Evolutionary conservation across 257 asterid genomes (phyloP), one percentile per base, ranked within the genome.

Genomic region (Fraxinus anomala): DNA sequence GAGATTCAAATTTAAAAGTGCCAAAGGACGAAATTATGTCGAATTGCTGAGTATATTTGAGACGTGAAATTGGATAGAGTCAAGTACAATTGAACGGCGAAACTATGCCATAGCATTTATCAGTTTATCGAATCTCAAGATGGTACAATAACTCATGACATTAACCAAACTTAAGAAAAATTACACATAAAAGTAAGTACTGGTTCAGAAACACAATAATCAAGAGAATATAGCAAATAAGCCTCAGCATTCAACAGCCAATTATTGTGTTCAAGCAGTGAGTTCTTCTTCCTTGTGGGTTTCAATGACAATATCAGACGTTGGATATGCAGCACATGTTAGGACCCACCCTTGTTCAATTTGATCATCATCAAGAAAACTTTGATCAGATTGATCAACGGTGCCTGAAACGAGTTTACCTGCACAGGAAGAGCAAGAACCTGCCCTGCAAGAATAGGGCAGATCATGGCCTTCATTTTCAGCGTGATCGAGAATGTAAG

Each of bases 391-490:
- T 85, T 94, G 98, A 82, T 94, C 98, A 0, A 94, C 91, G 42
- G 0, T 14, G 9, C 98, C 97, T 33, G 70, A 21, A 5, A 85
- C 11, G 2, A 94, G 68, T 75, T 91, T 91, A 0, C 96, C 97
- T 51, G 92, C 94, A 83, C 97, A 94, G 13, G 94, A 85, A 72
- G 97, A 94, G 88, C 98, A 94, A 0, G 98, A 87, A 0, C 97
- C 97, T 6, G 97, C 92, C 69, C 98, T 89, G 93, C 98, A 94
- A 0, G 97, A 92, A 89, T 82, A 92, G 0, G 98, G 97, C 47
- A 91, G 82, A 0, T 92, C 98, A 4, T 78, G 3, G 0, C 94
- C 98, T 2, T 1, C 3, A 21, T 94, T 94, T 85, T 94, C 98
- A n/a, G 94, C 96, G 31, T 63, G 71, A 76, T 94, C 98, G 1